Conservation (phyloP, 176 grass and related monocot species). For the Cenchrus americanus region DNA sequence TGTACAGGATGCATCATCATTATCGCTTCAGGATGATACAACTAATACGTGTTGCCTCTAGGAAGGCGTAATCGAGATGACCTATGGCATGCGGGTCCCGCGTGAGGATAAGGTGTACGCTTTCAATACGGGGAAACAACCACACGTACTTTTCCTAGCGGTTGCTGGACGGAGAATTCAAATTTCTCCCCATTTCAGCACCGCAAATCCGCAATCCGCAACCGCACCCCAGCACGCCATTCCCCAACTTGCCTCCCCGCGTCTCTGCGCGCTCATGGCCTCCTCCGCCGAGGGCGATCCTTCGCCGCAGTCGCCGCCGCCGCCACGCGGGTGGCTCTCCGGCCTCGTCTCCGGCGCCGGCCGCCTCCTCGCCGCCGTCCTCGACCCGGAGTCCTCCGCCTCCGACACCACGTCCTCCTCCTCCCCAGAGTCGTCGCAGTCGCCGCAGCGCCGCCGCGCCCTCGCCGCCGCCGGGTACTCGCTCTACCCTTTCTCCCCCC, state of each 20-base stretch:
- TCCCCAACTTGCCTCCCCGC: neutral
- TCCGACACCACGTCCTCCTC: conserved; percentile 27
- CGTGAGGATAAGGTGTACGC: no score
- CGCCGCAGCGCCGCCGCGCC: neutral
- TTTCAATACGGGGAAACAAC: neutral
- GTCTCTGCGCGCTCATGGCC: neutral
- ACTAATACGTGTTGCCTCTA: neutral
- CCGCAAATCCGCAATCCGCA: neutral
- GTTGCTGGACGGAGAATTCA: conserved; percentile 1
- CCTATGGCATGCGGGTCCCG: neutral
- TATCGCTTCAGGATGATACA: neutral
- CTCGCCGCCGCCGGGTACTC: neutral
- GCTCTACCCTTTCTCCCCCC: neutral
- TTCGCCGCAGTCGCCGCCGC: conserved; percentile 15
- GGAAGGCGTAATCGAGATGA: neutral
- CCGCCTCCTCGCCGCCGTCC: conserved; percentile 51
- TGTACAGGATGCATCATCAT: no score
- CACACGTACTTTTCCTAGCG: neutral
- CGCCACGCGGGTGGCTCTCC: conserved; percentile 49
- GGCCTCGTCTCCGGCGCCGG: conserved; percentile 55
- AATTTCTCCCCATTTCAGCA: neutral
- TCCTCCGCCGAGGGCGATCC: conserved; percentile 7
- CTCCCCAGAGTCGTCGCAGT: conserved; percentile 39
- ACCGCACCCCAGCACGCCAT: neutral
- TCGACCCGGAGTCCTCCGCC: conserved; percentile 49